phyloP scores from a whole-genome alignment of 1,284 basidiomycete species.

The Rhodotorula sp. region DNA sequence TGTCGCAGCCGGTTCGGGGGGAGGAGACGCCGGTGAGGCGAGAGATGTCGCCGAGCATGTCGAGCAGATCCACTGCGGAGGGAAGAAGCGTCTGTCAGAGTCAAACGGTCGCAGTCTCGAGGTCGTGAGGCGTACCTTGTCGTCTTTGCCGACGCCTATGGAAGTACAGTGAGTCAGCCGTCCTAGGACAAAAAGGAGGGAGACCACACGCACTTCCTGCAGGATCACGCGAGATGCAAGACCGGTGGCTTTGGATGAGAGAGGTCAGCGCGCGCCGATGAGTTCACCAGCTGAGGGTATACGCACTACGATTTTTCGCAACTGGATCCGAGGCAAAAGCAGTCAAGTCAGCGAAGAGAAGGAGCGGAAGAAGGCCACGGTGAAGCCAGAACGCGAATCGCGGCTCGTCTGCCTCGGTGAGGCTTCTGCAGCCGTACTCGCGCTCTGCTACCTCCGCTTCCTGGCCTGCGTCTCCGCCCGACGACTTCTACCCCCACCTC shows the following conservation, averaged over 20 bases:
- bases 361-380: too few relatives aligned
- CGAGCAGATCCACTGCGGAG: constrained; percentile 28
- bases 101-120: fast-evolving
- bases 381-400: too few relatives aligned
- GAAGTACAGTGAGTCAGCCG: not conserved
- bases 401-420: too few relatives aligned
- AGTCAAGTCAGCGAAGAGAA: not conserved
- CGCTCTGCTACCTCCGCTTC: too few relatives aligned
- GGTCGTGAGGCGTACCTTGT: not conserved
- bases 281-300: too few relatives aligned
- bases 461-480: too few relatives aligned
- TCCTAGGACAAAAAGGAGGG: not conserved
- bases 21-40: not conserved
- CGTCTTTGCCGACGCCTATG: not conserved
- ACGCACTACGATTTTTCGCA: constrained; percentile 29
- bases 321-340: not conserved
- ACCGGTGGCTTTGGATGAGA: constrained; percentile 25
- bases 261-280: not conserved
- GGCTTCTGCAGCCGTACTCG: too few relatives aligned
- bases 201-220: not conserved
- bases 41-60: not conserved
- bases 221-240: not conserved
- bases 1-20: too few relatives aligned
- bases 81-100: not conserved
- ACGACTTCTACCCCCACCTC: too few relatives aligned